Evolutionary conservation across 2,329 filamentous ascomycete species (phyloP), one percentile per base, ranked within the genome.

Genomic region (Fusarium globosum): DNA sequence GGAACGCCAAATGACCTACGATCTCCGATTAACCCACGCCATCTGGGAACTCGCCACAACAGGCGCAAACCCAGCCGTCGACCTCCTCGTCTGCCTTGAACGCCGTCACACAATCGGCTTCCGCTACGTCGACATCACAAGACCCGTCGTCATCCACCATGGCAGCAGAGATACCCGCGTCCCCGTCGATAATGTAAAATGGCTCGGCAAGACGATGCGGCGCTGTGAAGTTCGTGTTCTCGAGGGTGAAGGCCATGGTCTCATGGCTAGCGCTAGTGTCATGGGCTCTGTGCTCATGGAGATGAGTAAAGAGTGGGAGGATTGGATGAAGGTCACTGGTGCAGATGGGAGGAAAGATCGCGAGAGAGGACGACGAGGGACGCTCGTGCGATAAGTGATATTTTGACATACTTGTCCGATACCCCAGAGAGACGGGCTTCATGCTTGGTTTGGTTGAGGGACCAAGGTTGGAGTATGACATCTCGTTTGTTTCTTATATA

Each of bases 241-340:
- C 7, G 93, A 97, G 75, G 94, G 94, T 11, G 96, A 99, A 81
- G 94, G 95, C 7, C 96, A 99, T 80, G 96, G 96, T 0, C 85
- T 99, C 30, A 99, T 99, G 96, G 96, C 96, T 2, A 97, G 93
- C 75, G 95, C 96, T 1, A 86, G 87, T 20, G 96, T 98, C 49
- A 99, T 99, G 96, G 94, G 94, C 48, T 91, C 92, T 26, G 93
- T 98, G n/a, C 85, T 99, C 41, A 96, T 94, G 82, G 96, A 99
- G 84, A 97, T 99, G 78, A 93, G 94, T 59, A 91, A 91, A 75
- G 96, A 98, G 81, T 98, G 96, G 96, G 93, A 95, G 74, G 94
- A 96, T 77, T 96, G 93, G 93, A 91, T 90, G 78, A 88, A 89
- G 49, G 88, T 88, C 1, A 91, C 89, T 6, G 88, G 85, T 8